These are phyloP conservation scores for Xanthoparmelia taractica DNA, from an alignment of 495 filamentous ascomycete genomes.

Conservation along the genomic window DNA sequence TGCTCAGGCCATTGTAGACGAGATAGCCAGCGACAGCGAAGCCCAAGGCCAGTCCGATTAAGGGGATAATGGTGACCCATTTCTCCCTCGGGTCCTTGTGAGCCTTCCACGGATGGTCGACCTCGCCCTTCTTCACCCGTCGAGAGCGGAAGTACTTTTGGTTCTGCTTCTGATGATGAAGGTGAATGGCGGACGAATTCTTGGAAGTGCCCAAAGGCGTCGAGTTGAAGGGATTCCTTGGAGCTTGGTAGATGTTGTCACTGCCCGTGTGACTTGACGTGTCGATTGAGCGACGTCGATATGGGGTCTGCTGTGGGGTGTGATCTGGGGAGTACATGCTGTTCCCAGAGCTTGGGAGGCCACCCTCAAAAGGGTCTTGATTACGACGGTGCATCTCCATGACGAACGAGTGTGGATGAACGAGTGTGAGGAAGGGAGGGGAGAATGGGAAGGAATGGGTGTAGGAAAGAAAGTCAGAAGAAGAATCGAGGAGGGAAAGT, in stretches of 20 bases:
- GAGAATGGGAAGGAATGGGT: no score
- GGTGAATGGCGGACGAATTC: constrained; percentile 29
- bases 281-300: background rate
- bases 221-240: constrained; percentile 4
- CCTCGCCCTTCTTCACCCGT: constrained; percentile 58
- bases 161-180: constrained; percentile 23
- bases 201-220: constrained; percentile 6
- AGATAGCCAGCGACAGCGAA: constrained; percentile 58
- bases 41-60: constrained; percentile 59
- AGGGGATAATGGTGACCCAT: constrained; percentile 73
- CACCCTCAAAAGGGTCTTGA: constrained; percentile 1
- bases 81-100: constrained; percentile 70
- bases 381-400: constrained; percentile 5
- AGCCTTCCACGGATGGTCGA: constrained; percentile 57
- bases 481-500: background rate
- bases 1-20: constrained; percentile 60
- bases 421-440: background rate
- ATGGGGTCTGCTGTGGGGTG: background rate
- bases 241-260: constrained; percentile 4
- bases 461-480: background rate
- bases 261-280: background rate
- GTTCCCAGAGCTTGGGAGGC: constrained; percentile 4
- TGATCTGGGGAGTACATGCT: constrained; percentile 4
- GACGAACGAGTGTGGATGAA: background rate
- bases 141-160: constrained; percentile 68